A percentile compares a stretch with the other conserved stretches of the same genome.
These are phyloP conservation scores for Suillus sp. DNA, from an alignment of 768 basidiomycete genomes.

Conservation along the genomic window DNA sequence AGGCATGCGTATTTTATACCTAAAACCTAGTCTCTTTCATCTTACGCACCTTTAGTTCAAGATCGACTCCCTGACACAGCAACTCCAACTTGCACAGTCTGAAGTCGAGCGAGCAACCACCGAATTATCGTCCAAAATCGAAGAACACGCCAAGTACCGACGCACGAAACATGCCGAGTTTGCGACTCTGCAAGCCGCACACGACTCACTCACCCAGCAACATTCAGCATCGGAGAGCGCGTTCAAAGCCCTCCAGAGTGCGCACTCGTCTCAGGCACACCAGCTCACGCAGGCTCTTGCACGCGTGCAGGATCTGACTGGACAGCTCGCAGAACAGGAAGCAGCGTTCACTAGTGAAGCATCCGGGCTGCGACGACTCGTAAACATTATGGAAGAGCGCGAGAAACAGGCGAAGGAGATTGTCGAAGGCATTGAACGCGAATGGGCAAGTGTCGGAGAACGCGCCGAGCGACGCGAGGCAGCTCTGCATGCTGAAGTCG, in stretches of 20 bases:
- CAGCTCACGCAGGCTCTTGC: constrained; percentile 78
- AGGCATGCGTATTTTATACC: constrained; percentile 43
- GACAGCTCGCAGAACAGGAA: constrained; percentile 83
- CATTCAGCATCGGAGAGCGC: constrained; percentile 67
- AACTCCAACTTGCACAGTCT: constrained; percentile 72
- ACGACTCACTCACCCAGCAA: constrained; percentile 71
- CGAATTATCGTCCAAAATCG: constrained; percentile 72
- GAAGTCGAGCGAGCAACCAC: constrained; percentile 72
- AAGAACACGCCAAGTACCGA: constrained; percentile 83
- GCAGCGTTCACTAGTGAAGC: constrained; percentile 80
- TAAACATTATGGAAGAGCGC: constrained; percentile 84
- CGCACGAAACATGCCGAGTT: constrained; percentile 81
- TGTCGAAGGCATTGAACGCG: constrained; percentile 79
- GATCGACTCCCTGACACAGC: constrained; percentile 79
- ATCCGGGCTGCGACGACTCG: constrained; percentile 69
- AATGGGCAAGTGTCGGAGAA: constrained; percentile 76
- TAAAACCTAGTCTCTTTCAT: neutral
- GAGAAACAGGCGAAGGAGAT: constrained; percentile 84
- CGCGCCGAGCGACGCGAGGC: constrained; percentile 69
- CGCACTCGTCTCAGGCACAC: constrained; percentile 69
- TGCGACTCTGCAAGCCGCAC: constrained; percentile 70
- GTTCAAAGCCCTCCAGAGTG: constrained; percentile 71
- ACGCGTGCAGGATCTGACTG: constrained; percentile 72
- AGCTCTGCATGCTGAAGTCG: constrained; percentile 66
- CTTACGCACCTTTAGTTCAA: constrained; percentile 63